Conservation (phyloP, 306 rosid species). For the Pyrus pyrifolia region DNA sequence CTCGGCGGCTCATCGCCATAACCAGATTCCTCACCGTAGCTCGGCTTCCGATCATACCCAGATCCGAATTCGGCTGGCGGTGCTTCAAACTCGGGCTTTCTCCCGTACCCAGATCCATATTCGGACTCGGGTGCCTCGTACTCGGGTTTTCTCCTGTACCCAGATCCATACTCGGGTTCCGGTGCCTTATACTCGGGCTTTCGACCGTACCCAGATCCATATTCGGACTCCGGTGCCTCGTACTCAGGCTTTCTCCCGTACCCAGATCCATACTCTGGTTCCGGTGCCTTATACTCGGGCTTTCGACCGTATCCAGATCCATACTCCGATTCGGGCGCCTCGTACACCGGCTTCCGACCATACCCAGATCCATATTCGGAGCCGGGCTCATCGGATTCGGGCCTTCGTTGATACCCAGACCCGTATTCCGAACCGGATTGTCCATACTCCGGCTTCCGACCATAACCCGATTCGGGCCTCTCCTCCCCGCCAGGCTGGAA, state of each 20-base stretch:
- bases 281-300: no score
- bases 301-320: no score
- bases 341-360: slow-evolving; percentile 6
- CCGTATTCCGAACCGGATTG: slow-evolving; percentile 13
- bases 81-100: background rate
- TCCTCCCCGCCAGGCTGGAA: slow-evolving; percentile 9
- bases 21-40: slow-evolving; percentile 4
- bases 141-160: slow-evolving; percentile 11
- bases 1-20: slow-evolving; percentile 1
- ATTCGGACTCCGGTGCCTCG: background rate
- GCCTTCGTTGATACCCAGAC: background rate
- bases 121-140: background rate
- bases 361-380: slow-evolving; percentile 14
- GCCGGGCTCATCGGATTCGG: background rate
- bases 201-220: slow-evolving; percentile 4
- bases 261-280: no score
- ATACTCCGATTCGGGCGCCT: background rate
- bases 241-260: no score
- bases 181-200: background rate
- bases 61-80: slow-evolving; percentile 12
- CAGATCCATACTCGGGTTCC: slow-evolving; percentile 21
- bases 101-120: slow-evolving; percentile 3
- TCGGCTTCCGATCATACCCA: slow-evolving; percentile 7
- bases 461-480: slow-evolving; percentile 22
- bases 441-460: slow-evolving; percentile 1